phyloP scores from a whole-genome alignment of 371 early-diverging fungal species.

The Umbelopsis sp. region DNA sequence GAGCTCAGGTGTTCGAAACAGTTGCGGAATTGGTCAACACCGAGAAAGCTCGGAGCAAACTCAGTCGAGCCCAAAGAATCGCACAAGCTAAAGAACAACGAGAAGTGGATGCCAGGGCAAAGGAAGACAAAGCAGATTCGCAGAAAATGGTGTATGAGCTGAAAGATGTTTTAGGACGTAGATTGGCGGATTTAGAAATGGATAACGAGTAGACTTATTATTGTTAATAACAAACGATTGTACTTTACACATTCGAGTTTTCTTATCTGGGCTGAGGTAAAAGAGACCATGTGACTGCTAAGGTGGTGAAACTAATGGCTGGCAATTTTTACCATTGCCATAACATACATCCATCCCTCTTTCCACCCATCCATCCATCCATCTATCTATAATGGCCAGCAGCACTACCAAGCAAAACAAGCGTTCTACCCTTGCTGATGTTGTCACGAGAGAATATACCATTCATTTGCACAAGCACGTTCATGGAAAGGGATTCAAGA shows the following conservation, averaged over 20 bases:
- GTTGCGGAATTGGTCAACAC: slow-evolving; percentile 40
- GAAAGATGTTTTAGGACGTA: slow-evolving; percentile 60
- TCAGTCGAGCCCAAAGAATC: slow-evolving; percentile 65
- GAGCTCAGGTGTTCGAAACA: slow-evolving; percentile 51
- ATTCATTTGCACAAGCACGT: slow-evolving; percentile 90
- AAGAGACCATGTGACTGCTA: too few relatives aligned
- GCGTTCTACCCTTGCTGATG: slow-evolving; percentile 29
- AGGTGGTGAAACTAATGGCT: neutral
- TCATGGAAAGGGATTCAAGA: slow-evolving; percentile 83
- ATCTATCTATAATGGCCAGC: slow-evolving; percentile 21
- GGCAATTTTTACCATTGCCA: neutral
- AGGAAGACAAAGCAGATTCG: slow-evolving; percentile 38
- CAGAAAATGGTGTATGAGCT: slow-evolving; percentile 68
- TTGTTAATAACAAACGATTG: neutral
- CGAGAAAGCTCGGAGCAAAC: slow-evolving; percentile 36
- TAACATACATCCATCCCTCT: neutral
- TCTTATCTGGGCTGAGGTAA: too few relatives aligned
- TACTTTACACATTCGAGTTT: neutral
- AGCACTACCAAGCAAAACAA: slow-evolving; percentile 24
- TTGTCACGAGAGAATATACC: slow-evolving; percentile 50
- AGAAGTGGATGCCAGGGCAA: slow-evolving; percentile 47
- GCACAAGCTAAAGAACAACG: slow-evolving; percentile 54
- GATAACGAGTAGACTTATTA: slow-evolving; percentile 14
- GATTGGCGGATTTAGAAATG: slow-evolving; percentile 43
- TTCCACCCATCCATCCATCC: slow-evolving; percentile 22